A percentile compares a stretch with the other conserved stretches of the same genome.
These are phyloP conservation scores for Hippophae tibetana DNA, from an alignment of 306 rosid genomes.

Conservation along the genomic window DNA sequence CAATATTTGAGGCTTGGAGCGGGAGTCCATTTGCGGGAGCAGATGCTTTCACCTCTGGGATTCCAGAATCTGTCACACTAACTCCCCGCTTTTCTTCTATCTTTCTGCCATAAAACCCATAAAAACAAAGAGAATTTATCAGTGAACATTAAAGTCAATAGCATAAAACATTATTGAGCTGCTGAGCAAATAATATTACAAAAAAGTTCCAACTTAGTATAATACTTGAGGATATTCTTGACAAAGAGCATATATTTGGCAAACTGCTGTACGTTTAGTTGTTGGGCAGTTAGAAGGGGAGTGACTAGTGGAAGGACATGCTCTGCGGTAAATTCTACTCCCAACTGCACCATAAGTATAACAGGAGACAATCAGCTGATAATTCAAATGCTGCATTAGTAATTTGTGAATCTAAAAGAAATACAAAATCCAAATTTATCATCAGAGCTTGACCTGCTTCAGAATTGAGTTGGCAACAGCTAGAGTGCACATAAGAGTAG, in stretches of 20 bases:
- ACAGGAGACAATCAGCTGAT: constrained; percentile 14
- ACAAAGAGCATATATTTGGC: constrained; percentile 98
- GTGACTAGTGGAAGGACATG: constrained; percentile 82
- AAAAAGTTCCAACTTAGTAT: too few relatives aligned
- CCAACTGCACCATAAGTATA: constrained; percentile 54
- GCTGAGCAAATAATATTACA: too few relatives aligned
- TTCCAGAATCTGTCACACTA: constrained; percentile 61
- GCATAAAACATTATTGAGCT: neutral
- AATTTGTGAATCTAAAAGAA: constrained; percentile 10
- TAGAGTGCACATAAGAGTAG: constrained; percentile 98
- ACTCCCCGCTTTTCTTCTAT: constrained; percentile 98
- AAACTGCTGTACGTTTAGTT: constrained; percentile 91
- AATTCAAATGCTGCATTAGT: constrained; percentile 11
- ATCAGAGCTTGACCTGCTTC: constrained; percentile 50
- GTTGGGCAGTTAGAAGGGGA: constrained; percentile 87
- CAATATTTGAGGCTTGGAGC: constrained; percentile 34
- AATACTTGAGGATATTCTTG: constrained; percentile 84
- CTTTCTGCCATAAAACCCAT: constrained; percentile 40
- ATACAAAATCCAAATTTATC: neutral
- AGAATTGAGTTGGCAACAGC: constrained; percentile 91
- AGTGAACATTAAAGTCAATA: neutral
- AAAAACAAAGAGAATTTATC: constrained; percentile 3
- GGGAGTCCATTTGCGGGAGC: constrained; percentile 43
- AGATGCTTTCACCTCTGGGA: constrained; percentile 53
- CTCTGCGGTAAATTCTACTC: constrained; percentile 87